Conservation (phyloP, 108 stramenopile genomes). For the Nannochloropsis gaditana region DNA sequence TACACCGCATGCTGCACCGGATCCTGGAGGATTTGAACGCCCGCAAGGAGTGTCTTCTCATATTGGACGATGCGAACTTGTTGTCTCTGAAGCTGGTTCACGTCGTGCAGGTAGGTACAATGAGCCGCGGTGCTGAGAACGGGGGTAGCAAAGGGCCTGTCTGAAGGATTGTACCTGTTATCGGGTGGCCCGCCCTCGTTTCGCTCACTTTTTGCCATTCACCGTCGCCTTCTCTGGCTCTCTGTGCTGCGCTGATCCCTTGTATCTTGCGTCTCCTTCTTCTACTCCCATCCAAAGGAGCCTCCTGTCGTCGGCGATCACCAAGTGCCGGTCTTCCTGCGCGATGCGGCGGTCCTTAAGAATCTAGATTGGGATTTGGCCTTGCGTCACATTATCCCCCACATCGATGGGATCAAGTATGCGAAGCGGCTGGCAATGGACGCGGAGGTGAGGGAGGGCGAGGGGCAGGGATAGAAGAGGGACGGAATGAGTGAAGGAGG, state of each 20-base stretch:
- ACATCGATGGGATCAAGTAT: conserved; percentile 75
- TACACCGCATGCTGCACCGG: neutral
- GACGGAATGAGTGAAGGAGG: neutral
- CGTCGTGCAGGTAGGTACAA: conserved; percentile 55
- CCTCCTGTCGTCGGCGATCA: conserved; percentile 64
- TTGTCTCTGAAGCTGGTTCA: conserved; percentile 67
- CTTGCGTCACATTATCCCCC: conserved; percentile 76
- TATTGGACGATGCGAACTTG: conserved; percentile 63
- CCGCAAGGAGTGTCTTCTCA: conserved; percentile 62
- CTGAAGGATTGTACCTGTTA: no score
- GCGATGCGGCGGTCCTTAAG: conserved; percentile 65
- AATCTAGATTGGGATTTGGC: conserved; percentile 67
- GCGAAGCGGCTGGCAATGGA: conserved; percentile 64
- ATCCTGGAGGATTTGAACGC: conserved; percentile 9
- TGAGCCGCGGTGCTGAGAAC: no score
- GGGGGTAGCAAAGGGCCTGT: no score
- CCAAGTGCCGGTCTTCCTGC: conserved; percentile 67
- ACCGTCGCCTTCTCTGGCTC: no score
- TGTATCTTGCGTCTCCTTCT: neutral
- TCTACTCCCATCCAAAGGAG: conserved; percentile 4
- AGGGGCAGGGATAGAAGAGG: neutral
- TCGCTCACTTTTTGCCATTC: no score
- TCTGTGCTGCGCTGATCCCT: no score
- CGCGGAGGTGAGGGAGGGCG: neutral
- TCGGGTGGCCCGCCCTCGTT: no score